Evolutionary conservation across 768 basidiomycete species (phyloP).

Genomic region (Boletus reticuloceps): DNA sequence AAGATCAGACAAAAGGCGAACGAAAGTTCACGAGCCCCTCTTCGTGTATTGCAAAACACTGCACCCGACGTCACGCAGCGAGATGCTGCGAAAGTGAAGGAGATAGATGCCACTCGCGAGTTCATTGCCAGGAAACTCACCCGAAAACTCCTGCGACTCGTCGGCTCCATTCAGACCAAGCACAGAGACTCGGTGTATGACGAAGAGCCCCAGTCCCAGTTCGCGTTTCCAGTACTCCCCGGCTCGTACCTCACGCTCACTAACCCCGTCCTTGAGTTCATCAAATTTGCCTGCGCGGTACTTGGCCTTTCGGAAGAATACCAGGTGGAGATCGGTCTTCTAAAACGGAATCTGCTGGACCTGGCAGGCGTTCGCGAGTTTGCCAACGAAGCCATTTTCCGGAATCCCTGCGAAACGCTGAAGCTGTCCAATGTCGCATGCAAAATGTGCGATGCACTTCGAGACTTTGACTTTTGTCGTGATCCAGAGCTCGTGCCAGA

Average conservation of each 20-base stretch:
- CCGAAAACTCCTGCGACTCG: constrained; percentile 68
- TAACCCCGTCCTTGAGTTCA: constrained; percentile 83
- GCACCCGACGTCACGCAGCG: constrained; percentile 62
- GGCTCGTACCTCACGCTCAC: constrained; percentile 78
- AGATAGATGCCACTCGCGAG: constrained; percentile 63
- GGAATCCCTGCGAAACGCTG: constrained; percentile 88
- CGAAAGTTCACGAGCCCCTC: constrained; percentile 60
- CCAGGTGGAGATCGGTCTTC: constrained; percentile 79
- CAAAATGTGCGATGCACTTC: constrained; percentile 76
- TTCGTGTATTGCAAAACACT: constrained; percentile 66
- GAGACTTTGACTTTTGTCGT: constrained; percentile 94
- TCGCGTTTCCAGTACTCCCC: constrained; percentile 82
- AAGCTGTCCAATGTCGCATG: constrained; percentile 87
- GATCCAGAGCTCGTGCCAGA: constrained; percentile 79
- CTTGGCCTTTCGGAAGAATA: constrained; percentile 79
- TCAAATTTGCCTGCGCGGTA: constrained; percentile 84
- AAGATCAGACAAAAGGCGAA: constrained; percentile 64
- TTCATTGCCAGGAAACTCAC: constrained; percentile 83
- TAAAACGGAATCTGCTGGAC: constrained; percentile 89
- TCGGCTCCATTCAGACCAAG: constrained; percentile 61
- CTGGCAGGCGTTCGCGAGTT: constrained; percentile 86
- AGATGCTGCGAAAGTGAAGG: constrained; percentile 66
- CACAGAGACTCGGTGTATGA: constrained; percentile 59
- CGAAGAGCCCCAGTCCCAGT: constrained; percentile 50
- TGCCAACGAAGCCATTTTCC: constrained; percentile 78